Evolutionary conservation across 2,329 filamentous ascomycete species (phyloP).

Genomic region (Arthrinium puccinioides): DNA sequence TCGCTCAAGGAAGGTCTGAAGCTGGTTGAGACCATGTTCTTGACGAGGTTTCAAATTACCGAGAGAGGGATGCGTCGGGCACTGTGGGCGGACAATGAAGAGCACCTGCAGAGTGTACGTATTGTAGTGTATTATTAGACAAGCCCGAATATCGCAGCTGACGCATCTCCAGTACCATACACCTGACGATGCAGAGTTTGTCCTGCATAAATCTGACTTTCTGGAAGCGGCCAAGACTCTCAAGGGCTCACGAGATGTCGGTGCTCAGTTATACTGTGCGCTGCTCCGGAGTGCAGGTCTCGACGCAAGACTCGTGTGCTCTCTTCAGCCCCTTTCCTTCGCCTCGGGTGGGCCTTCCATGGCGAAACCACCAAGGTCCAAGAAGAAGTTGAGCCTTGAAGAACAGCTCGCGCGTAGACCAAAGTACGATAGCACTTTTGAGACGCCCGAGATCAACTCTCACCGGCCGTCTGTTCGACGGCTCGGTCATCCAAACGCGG

Average conservation of each 20-base stretch:
- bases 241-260: conserved; percentile 79
- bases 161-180: conserved; percentile 50
- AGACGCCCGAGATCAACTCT: conserved; percentile 17
- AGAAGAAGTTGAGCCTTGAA: conserved; percentile 19
- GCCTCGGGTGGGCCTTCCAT: conserved; percentile 43
- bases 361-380: conserved; percentile 29
- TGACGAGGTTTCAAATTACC: conserved; percentile 61
- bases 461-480: conserved; percentile 31
- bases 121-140: conserved; percentile 7
- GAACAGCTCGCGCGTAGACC: conserved; percentile 31
- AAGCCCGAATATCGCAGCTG: neutral
- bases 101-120: conserved; percentile 51
- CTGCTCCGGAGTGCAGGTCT: conserved; percentile 78
- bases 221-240: conserved; percentile 59
- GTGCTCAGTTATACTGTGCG: conserved; percentile 85
- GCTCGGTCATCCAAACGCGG: conserved; percentile 46
- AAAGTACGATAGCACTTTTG: conserved; percentile 26
- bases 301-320: conserved; percentile 78
- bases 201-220: conserved; percentile 68
- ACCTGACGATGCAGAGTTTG: conserved; percentile 57
- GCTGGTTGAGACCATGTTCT: conserved; percentile 60
- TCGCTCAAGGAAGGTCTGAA: conserved; percentile 75
- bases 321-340: conserved; percentile 75
- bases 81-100: conserved; percentile 65
- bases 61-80: conserved; percentile 63